Conservation (phyloP, 495 filamentous ascomycete species). For the Podospora pseudopauciseta region DNA sequence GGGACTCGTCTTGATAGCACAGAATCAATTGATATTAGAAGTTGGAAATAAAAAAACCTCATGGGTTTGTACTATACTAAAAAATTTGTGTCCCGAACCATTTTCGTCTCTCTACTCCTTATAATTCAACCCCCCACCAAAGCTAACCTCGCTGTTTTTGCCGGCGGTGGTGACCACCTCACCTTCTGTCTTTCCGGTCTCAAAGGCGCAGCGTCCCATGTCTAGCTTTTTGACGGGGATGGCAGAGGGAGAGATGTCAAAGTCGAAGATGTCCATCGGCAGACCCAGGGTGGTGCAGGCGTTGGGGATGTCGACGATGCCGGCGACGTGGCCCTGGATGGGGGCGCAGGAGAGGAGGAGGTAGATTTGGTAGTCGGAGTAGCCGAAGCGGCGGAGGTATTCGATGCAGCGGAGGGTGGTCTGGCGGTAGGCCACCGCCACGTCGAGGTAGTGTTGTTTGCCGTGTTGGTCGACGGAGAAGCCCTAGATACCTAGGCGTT, state of each 20-base stretch:
- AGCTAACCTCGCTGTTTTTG: conserved; percentile 45
- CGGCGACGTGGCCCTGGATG: conserved; percentile 89
- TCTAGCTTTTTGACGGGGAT: conserved; percentile 51
- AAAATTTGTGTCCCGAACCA: too few species aligned
- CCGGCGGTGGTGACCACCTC: conserved; percentile 40
- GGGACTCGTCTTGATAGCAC: not conserved
- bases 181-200: conserved; percentile 44
- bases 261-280: conserved; percentile 95
- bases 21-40: not conserved
- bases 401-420: conserved; percentile 77
- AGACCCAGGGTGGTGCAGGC: conserved; percentile 87
- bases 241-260: conserved; percentile 69
- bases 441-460: conserved; percentile 91
- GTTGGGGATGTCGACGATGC: conserved; percentile 80
- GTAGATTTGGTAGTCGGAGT: conserved; percentile 78
- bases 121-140: conserved; percentile 51
- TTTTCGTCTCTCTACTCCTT: conserved; percentile 28
- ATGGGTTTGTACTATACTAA: too few species aligned
- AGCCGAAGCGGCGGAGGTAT: conserved; percentile 79
- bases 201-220: conserved; percentile 75
- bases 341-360: conserved; percentile 85
- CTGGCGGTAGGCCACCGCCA: conserved; percentile 88
- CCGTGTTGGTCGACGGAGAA: conserved; percentile 90
- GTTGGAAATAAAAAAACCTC: not conserved
- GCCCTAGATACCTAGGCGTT: conserved; percentile 37